phyloP scores from a whole-genome alignment of 306 rosid species.

The Arachis stenosperma region DNA sequence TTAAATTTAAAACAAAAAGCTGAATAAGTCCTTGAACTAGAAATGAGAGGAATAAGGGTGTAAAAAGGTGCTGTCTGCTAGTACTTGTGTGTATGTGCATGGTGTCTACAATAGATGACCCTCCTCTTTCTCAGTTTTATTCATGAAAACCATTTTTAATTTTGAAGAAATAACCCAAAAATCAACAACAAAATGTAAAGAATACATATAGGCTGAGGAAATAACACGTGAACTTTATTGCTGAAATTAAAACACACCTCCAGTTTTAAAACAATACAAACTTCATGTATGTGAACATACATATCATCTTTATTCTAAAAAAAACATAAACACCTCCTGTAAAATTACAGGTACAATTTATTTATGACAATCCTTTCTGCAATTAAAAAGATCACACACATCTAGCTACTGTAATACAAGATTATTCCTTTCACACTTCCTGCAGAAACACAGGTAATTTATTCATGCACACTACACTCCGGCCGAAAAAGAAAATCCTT shows the following conservation, averaged over 20 bases:
- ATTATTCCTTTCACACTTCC: background rate
- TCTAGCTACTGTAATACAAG: background rate
- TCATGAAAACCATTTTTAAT: too few species aligned
- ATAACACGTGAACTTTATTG: background rate
- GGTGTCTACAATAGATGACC: too few species aligned
- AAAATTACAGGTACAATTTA: background rate
- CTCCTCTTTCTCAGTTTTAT: too few species aligned
- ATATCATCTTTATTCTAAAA: background rate
- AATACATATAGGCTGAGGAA: background rate
- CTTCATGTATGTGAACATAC: too few species aligned
- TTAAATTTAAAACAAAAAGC: too few species aligned
- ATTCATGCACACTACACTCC: conserved; percentile 11
- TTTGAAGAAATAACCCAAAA: too few species aligned
- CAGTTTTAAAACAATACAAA: background rate
- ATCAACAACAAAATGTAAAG: too few species aligned
- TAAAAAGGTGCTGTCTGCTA: too few species aligned
- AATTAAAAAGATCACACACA: background rate
- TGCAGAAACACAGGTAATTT: background rate
- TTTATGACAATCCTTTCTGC: background rate
- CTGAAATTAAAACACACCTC: background rate
- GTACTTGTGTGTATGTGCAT: too few species aligned
- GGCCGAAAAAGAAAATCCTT: background rate
- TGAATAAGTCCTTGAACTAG: too few species aligned
- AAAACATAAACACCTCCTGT: background rate
- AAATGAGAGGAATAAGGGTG: too few species aligned